Evolutionary conservation across 1,284 basidiomycete genomes (phyloP).

Genomic region (Lignosus rhinocerotis): DNA sequence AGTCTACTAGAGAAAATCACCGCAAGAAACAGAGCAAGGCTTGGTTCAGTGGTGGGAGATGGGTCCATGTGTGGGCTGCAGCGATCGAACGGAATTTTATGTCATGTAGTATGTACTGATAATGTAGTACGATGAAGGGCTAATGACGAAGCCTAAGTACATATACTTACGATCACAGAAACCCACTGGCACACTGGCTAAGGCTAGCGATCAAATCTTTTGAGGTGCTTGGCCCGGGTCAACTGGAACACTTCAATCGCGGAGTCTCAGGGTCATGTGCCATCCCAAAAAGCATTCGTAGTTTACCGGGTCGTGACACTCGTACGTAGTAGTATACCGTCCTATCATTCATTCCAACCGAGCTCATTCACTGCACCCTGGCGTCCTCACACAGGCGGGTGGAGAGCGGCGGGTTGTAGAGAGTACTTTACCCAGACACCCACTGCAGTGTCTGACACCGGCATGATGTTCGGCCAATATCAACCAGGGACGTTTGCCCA

Average conservation of each 20-base stretch:
- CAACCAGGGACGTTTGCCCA: not conserved
- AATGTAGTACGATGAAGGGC: too few relatives aligned
- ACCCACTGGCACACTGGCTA: too few relatives aligned
- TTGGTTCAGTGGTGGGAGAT: constrained; percentile 1
- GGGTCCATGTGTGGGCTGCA: constrained; percentile 1
- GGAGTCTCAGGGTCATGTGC: constrained; percentile 15
- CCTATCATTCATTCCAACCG: not conserved
- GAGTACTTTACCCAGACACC: too few relatives aligned
- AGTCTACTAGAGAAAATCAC: constrained; percentile 21
- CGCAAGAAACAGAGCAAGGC: constrained; percentile 27
- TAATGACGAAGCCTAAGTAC: too few relatives aligned
- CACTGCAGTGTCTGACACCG: too few relatives aligned
- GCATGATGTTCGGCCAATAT: not conserved
- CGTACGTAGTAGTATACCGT: too few relatives aligned
- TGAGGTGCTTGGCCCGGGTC: not conserved
- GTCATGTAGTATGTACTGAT: not conserved
- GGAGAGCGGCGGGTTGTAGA: not conserved
- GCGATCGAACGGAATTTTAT: not conserved
- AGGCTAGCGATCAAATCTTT: not conserved
- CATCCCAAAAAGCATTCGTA: constrained; percentile 8
- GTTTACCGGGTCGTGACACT: not conserved
- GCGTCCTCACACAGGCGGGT: not conserved
- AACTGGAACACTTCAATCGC: not conserved
- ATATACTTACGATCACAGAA: too few relatives aligned
- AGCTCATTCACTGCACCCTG: too few relatives aligned